These are phyloP conservation scores for Coniosporium tulheliwenetii DNA, from an alignment of 2,329 filamentous ascomycete genomes.

Conservation along the genomic window DNA sequence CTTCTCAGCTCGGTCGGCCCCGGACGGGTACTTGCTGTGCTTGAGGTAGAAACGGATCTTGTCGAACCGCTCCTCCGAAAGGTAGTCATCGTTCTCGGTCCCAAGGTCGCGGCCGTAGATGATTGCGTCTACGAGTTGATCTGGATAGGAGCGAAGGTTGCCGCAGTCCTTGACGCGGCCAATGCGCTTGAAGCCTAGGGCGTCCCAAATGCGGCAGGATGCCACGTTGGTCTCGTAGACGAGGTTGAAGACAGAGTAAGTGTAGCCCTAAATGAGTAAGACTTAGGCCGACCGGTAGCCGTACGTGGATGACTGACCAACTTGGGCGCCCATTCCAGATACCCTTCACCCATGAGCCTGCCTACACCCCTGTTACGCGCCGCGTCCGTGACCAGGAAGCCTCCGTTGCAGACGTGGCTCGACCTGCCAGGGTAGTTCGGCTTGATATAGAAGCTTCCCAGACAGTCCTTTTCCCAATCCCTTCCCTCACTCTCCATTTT, in stretches of 20 bases:
- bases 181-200: slow-evolving; percentile 81
- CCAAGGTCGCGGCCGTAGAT: slow-evolving; percentile 45
- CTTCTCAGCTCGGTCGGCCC: slow-evolving; percentile 90
- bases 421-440: slow-evolving; percentile 85
- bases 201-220: slow-evolving; percentile 83
- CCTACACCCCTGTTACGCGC: slow-evolving; percentile 33
- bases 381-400: slow-evolving; percentile 32
- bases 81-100: slow-evolving; percentile 60
- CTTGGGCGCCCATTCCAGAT: slow-evolving; percentile 37
- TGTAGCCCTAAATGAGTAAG: slow-evolving; percentile 46
- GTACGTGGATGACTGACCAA: slow-evolving; percentile 14
- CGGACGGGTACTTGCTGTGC: slow-evolving; percentile 81
- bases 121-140: slow-evolving; percentile 32
- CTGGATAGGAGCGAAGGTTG: slow-evolving; percentile 31
- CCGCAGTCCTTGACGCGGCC: slow-evolving; percentile 50
- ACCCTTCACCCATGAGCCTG: slow-evolving; percentile 34
- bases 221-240: slow-evolving; percentile 90
- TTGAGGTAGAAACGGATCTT: slow-evolving; percentile 97
- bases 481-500: slow-evolving; percentile 26
- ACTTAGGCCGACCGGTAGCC: background rate
- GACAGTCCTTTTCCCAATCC: slow-evolving; percentile 67
- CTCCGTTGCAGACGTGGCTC: slow-evolving; percentile 70
- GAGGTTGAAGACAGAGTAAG: slow-evolving; percentile 85
- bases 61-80: slow-evolving; percentile 93
- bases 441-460: slow-evolving; percentile 89